Evolutionary conservation across 2,329 filamentous ascomycete species (phyloP), one percentile per base, ranked within the genome.

Genomic region (Teratosphaeriaceae sp.): DNA sequence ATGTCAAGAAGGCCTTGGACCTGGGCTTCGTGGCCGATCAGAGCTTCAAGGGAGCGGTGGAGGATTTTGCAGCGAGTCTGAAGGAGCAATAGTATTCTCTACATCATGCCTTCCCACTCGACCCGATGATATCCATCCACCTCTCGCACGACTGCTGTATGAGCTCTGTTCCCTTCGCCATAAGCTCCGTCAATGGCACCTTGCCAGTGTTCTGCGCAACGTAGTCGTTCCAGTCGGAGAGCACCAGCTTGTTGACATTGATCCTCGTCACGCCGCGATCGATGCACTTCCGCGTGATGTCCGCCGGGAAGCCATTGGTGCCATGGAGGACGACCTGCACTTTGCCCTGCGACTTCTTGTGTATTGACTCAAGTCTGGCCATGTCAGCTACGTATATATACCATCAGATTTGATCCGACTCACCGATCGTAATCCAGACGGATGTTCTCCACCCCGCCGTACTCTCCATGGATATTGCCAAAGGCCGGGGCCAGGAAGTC

Each of bases 401-500:
- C 38, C 9, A 9, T 7, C 34, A 8, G n/a, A 9, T 13, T 13
- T 4, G 12, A 5, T 7, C 12, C 11, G 31, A 47, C 57, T 43
- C 47, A 60, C 45, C 73, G 63, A 16, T 72, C 75, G 58, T 78
- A 82, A 55, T 84, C 80, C 15, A 84, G 62, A 58, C 73, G 69
- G 19, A 66, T 65, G 21, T 82, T 83, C 13, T 76, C 65, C 0
- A 78, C 73, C 0, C 82, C 82, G 63, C 87, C 85, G 62, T 88
- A 87, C 53, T 80, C 77, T 5, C 84, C 84, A 63, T 88, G 84
- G 34, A 88, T 79, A 55, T 87, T 88, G 3, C 84, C 84, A 65
- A 88, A 85, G 0, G 82, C 82, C 0, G 84, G 84, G 2, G 84
- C 84, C 12, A 88, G 67, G 67, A 82, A 82, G 55, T 88, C 80